Evolutionary conservation across 352 stramenopile species (phyloP), one percentile per base, ranked within the genome.

Genomic region (Phytophthora tubulina): DNA sequence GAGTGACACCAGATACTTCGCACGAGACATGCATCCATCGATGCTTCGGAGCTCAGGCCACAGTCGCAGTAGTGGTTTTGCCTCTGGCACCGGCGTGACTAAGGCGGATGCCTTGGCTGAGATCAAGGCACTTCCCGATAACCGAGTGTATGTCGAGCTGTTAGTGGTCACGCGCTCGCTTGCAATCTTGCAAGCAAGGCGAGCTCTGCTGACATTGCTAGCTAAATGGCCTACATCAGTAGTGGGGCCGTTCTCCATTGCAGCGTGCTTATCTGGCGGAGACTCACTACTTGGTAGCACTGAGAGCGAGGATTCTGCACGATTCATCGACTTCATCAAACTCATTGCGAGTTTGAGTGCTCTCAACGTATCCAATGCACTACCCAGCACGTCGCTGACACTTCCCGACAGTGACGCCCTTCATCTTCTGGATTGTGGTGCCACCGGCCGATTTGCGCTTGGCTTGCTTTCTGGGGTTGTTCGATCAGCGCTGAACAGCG

Each of bases 311-410:
- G 70, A 88, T 51, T 70, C 79, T 6, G 73, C 79, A 17, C 74
- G 74, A 21, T 91, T 97, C 42, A 85, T 94, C 14, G 87, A 94
- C 44, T 96, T 97, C 62, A 78, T 97, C 58, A 96, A 95, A 70
- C 67, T 97, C 15, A 89, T 92, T 54, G 86, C 87, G 15, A 87
- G 88, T 14, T 79, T 91, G 33, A 93, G 81, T 56, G 84, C 81
- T 35, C 76, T 86, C 15, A 58, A 84, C 42, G 61, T 76, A 30
- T 76, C 76, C 1, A 85, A 68, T 54, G 57, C 70, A 21, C 55
- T 67, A 35, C 55, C 76, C 38, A 76, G 61, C 9, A 56, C 72
- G 32, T 60, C 81, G 6, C 30, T 80, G 17, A 63, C 63, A 21
- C 48, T 86, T 3, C 55, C 79, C 6, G 80, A 89, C 21, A 67